Percentiles rank a stretch among this genome's conserved stretches.
These are phyloP conservation scores for Tolypocladium pustulatum DNA, from an alignment of 2,329 filamentous ascomycete species.

Conservation along the genomic window DNA sequence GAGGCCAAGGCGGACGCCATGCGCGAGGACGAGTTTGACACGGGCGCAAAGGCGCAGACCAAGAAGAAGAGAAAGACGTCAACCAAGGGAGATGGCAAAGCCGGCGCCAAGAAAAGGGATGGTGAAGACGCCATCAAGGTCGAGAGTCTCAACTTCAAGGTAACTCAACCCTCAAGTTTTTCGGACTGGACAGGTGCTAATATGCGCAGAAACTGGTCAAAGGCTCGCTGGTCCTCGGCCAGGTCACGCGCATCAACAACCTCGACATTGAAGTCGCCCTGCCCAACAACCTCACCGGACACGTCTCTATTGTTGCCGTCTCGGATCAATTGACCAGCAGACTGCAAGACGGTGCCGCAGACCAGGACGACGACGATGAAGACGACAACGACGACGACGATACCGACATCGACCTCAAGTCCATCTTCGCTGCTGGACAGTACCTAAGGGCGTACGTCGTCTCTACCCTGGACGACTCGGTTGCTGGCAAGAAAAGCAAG, in stretches of 20 bases:
- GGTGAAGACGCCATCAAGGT: conserved; percentile 56
- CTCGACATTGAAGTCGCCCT: conserved; percentile 73
- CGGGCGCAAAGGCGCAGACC: conserved; percentile 29
- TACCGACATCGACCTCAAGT: conserved; percentile 58
- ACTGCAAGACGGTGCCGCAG: conserved; percentile 56
- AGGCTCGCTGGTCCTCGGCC: conserved; percentile 80
- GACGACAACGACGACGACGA: conserved; percentile 26
- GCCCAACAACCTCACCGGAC: conserved; percentile 87
- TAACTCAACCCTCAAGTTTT: conserved; percentile 24
- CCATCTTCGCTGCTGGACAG: conserved; percentile 73
- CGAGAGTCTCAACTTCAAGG: conserved; percentile 84
- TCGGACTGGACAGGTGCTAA: conserved; percentile 11
- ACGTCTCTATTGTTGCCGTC: conserved; percentile 83
- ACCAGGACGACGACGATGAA: conserved; percentile 46
- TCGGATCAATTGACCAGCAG: conserved; percentile 69
- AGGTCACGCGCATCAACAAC: conserved; percentile 70
- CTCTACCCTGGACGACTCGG: conserved; percentile 61
- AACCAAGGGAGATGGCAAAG: conserved; percentile 41
- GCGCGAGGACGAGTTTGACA: conserved; percentile 65
- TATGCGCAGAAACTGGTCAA: conserved; percentile 60
- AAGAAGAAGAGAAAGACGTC: conserved; percentile 50
- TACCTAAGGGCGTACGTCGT: conserved; percentile 78
- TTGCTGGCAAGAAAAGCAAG: conserved; percentile 56
- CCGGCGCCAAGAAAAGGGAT: conserved; percentile 30
- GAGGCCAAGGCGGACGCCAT: conserved; percentile 87